phyloP scores from a whole-genome alignment of 2,329 filamentous ascomycete species.

The Akanthomyces muscarius region DNA sequence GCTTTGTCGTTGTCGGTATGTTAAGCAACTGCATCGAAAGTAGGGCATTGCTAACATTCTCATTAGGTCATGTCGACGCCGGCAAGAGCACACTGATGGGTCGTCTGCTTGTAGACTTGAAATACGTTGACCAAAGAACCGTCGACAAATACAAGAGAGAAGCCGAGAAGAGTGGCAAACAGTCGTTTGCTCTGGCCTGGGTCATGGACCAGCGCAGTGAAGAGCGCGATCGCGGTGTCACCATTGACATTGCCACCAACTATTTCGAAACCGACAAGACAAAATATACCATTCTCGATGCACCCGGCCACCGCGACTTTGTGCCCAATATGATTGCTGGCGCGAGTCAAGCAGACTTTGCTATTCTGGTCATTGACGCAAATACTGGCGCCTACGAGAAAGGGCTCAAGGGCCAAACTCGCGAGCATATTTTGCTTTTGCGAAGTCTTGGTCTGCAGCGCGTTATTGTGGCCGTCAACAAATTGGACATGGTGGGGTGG shows the following conservation, averaged over 20 bases:
- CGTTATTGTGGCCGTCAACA: slow-evolving; percentile 90
- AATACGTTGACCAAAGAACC: slow-evolving; percentile 81
- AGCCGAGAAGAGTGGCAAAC: slow-evolving; percentile 87
- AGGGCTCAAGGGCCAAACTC: slow-evolving; percentile 87
- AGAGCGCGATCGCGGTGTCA: slow-evolving; percentile 85
- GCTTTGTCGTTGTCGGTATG: slow-evolving; percentile 89
- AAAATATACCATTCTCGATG: slow-evolving; percentile 89
- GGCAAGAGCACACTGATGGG: slow-evolving; percentile 98
- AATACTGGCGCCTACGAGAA: slow-evolving; percentile 89
- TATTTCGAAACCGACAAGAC: slow-evolving; percentile 87
- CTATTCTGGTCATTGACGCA: slow-evolving; percentile 89
- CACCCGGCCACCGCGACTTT: slow-evolving; percentile 91
- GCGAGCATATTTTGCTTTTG: slow-evolving; percentile 85
- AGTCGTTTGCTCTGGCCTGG: slow-evolving; percentile 95
- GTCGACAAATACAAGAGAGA: slow-evolving; percentile 85
- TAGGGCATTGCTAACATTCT: slow-evolving; percentile 18
- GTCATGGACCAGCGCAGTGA: slow-evolving; percentile 90
- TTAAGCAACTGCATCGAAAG: slow-evolving; percentile 19
- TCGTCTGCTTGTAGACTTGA: slow-evolving; percentile 81
- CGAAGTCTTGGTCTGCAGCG: slow-evolving; percentile 87
- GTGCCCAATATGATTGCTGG: slow-evolving; percentile 99
- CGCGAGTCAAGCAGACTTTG: slow-evolving; percentile 92
- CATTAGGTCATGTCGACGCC: slow-evolving; percentile 85
- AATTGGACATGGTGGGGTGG: slow-evolving; percentile 86
- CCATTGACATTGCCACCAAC: slow-evolving; percentile 94